Evolutionary conservation across 176 grass and related monocot genomes (phyloP).

Genomic region (Carex scoparia): DNA sequence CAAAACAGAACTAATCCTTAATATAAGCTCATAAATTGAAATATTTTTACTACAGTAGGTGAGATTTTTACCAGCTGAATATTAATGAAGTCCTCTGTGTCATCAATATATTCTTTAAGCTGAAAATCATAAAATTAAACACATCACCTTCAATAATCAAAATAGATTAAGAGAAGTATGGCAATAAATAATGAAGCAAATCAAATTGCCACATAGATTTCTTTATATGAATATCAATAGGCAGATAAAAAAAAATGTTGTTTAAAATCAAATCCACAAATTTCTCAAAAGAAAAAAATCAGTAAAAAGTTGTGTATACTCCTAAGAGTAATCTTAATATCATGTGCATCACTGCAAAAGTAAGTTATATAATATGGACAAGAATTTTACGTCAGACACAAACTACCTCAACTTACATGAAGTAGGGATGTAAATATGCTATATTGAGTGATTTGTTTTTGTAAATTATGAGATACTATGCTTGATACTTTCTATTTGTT

Average conservation of each 20-base stretch:
- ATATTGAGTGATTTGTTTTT: background rate
- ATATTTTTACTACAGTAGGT: background rate
- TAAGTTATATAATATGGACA: background rate
- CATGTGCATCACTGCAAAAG: background rate
- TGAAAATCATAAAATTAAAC: constrained; percentile 31
- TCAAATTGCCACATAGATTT: background rate
- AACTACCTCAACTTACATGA: background rate
- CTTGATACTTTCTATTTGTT: background rate
- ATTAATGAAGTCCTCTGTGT: constrained; percentile 96
- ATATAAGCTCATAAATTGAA: background rate
- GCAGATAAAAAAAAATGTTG: background rate
- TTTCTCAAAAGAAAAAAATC: background rate
- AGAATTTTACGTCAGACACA: background rate
- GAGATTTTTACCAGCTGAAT: constrained; percentile 67
- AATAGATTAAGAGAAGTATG: background rate
- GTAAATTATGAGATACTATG: background rate
- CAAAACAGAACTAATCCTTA: background rate
- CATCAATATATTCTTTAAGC: constrained; percentile 99
- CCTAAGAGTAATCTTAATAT: background rate
- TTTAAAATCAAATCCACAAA: background rate
- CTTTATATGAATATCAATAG: background rate
- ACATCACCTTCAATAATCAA: constrained; percentile 11
- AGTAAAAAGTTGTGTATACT: background rate
- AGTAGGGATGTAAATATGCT: background rate
- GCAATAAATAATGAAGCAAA: background rate